Conservation (phyloP, 129 eudicot species). For the Chrysanthemum makinoi region DNA sequence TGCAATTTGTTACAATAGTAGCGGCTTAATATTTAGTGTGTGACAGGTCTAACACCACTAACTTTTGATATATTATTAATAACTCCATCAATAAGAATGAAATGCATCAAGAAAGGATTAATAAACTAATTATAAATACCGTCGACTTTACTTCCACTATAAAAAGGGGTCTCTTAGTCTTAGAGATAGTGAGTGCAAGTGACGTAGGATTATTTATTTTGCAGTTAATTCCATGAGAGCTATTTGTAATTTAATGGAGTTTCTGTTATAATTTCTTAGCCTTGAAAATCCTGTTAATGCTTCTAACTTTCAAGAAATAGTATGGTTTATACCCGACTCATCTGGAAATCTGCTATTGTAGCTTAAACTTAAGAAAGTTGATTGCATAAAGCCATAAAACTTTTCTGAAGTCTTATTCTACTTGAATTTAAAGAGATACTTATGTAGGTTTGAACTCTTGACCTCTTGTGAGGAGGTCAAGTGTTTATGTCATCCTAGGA, state of each 20-base stretch:
- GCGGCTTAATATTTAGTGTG: slow-evolving; percentile 20
- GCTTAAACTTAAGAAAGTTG: slow-evolving; percentile 4
- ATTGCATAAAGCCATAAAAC: slow-evolving; percentile 10
- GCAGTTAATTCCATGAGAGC: neutral
- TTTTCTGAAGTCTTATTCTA: neutral
- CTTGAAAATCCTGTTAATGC: neutral
- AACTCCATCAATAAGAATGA: slow-evolving; percentile 8
- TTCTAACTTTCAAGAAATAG: neutral
- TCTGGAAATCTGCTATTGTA: slow-evolving; percentile 9
- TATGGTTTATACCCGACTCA: neutral
- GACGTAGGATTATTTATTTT: neutral
- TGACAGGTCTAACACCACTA: slow-evolving; percentile 10
- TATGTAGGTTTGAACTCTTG: neutral
- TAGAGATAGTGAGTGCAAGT: slow-evolving; percentile 5
- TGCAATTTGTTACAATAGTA: slow-evolving; percentile 7
- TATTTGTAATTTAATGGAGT: neutral
- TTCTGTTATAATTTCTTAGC: neutral
- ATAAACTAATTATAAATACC: neutral
- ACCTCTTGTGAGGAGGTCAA: no score
- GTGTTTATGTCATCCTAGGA: neutral
- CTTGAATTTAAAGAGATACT: neutral
- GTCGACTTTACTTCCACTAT: slow-evolving; percentile 16
- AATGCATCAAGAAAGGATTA: slow-evolving; percentile 4
- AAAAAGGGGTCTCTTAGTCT: slow-evolving; percentile 2
- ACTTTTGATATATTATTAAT: slow-evolving; percentile 10